Base-by-base conservation (phyloP, 176 grass and related monocot genomes). In the Bothriochloa decipiens region DNA sequence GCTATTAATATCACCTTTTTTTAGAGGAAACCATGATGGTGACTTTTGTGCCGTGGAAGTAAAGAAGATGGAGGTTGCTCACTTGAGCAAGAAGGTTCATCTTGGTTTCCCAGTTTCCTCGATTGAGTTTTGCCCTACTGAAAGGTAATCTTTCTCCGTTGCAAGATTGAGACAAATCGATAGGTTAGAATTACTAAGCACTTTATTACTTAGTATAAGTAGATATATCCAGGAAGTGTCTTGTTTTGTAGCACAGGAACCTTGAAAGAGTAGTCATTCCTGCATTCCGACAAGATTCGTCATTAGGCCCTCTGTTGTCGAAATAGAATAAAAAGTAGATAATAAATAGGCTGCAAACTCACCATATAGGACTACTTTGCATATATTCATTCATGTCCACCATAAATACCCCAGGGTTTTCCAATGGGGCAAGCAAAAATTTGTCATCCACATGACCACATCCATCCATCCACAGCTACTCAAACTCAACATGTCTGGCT, bases 81-180 rank as follows among this genome's bases (percentile, higher is more conserved):
- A 98, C 82, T 75, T 76, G 89, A 91, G 87, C 86, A 91, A 87
- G 80, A 91, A 88, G 80, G 82, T 90, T 84, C 95, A 95, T 88
- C 83, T 91, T 52, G 92, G 91, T 11, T 88, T 80, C 26, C 76
- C 79, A 55, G 71, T 98, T 88, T 86, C 89, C 37, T 87, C 89
- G 22, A 86, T 98, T 37, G 87, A 91, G 65, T 98, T 98, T 68
- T 95, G 87, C 62, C 95, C 92, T 90, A 93, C 87, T 65, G 92
- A 98, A 93, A 95, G 95, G 95, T 98, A 91, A 50, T 39, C 1
- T 18, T 28, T 81, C 7, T 33, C 41, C 71, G 3, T 15, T 83
- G 66, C 13, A 71, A 32, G 1, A 52, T n/a, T 50, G 39, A 58
- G 16, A 64, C 32, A 71, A 82, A 62, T 47, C 13, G 7, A 65